Evolutionary conservation across 2,329 filamentous ascomycete genomes (phyloP).

Genomic region (Thermomyces lanuginosus): DNA sequence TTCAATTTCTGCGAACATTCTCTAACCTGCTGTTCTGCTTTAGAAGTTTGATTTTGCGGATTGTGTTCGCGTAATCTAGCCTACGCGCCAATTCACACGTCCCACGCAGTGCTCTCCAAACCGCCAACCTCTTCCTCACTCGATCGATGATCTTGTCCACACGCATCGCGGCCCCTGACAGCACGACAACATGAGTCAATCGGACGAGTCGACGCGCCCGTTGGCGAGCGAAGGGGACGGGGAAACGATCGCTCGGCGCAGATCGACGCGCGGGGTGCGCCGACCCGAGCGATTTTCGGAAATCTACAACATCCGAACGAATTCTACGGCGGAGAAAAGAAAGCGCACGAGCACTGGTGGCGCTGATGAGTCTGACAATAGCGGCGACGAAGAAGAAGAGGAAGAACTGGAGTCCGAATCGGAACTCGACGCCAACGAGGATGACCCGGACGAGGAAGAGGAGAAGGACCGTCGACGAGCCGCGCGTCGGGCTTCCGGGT

Average conservation of each 20-base stretch:
- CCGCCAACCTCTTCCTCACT: too few species aligned
- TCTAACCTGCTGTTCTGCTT: too few species aligned
- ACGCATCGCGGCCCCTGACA: too few species aligned
- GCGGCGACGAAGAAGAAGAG: conserved; percentile 13
- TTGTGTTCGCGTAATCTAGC: too few species aligned
- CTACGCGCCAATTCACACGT: too few species aligned
- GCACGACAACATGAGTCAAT: too few species aligned
- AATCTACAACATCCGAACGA: conserved; percentile 16
- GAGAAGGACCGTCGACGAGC: conserved; percentile 27
- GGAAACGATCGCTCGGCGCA: conserved; percentile 9
- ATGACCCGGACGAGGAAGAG: conserved; percentile 34
- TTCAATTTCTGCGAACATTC: too few species aligned
- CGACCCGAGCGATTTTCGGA: conserved; percentile 29
- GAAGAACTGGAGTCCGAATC: conserved; percentile 19
- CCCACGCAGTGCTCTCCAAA: too few species aligned
- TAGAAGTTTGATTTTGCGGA: too few species aligned
- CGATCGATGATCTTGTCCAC: too few species aligned
- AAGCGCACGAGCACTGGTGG: conserved; percentile 30
- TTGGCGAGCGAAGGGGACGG: too few species aligned
- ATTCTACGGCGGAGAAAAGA: conserved; percentile 27
- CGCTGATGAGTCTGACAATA: conserved; percentile 19
- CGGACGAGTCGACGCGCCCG: too few species aligned
- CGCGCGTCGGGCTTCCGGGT: conserved; percentile 15
- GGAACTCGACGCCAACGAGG: conserved; percentile 22
- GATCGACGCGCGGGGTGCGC: conserved; percentile 28